A percentile compares a stretch with the other conserved stretches of the same genome.
Conservation (phyloP, 139 green algal genomes). For the Chlamydomonas sp. region DNA sequence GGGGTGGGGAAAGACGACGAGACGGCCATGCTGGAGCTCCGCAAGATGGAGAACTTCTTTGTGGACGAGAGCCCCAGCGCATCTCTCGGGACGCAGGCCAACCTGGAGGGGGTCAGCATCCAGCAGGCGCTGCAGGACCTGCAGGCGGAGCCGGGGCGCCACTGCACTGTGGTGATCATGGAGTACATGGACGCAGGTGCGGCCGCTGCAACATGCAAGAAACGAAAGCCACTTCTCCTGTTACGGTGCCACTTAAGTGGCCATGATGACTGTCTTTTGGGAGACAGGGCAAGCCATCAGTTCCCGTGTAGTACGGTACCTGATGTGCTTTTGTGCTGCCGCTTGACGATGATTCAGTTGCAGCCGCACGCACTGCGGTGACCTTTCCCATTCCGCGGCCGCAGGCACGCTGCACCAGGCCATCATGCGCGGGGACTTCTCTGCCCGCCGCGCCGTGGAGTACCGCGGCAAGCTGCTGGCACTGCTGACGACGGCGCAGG, state of each 20-base stretch:
- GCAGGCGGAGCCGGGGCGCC: constrained; percentile 7
- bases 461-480: constrained; percentile 15
- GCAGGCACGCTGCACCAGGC: constrained; percentile 27
- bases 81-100: too few species aligned
- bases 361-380: too few species aligned
- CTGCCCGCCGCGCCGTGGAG: neutral
- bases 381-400: too few species aligned
- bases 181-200: constrained; percentile 38
- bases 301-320: too few species aligned
- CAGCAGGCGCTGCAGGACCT: constrained; percentile 21
- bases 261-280: too few species aligned
- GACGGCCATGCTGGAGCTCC: neutral
- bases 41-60: neutral
- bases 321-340: too few species aligned
- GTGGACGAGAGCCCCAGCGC: neutral
- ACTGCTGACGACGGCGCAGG: constrained; percentile 28
- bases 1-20: too few species aligned
- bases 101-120: neutral
- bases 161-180: constrained; percentile 31
- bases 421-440: constrained; percentile 22
- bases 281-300: too few species aligned
- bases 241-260: too few species aligned
- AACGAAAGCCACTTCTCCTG: too few species aligned
- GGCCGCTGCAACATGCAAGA: neutral
- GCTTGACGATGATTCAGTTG: too few species aligned